A percentile compares a stretch with the other conserved stretches of the same genome.
Conservation (phyloP, 108 stramenopile genomes). For the Nitzschia sp. region DNA sequence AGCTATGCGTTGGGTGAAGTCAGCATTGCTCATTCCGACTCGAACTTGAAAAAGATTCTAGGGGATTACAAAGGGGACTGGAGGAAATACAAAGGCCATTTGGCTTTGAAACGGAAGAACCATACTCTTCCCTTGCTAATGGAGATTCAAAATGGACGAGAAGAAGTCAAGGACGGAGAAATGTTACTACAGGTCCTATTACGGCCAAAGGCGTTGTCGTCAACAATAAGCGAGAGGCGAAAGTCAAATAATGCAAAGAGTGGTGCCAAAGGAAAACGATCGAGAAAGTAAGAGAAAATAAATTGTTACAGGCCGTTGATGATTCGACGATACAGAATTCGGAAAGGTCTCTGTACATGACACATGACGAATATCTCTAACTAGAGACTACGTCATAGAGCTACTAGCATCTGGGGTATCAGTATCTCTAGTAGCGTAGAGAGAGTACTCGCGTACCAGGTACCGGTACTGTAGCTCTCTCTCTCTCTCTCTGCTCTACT, state of each 20-base stretch:
- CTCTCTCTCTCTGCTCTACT: too few species aligned
- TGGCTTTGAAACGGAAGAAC: not conserved
- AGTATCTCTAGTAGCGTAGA: too few species aligned
- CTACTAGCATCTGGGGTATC: too few species aligned
- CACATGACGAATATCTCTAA: too few species aligned
- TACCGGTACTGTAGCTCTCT: too few species aligned
- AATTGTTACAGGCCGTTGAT: too few species aligned
- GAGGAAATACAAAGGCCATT: constrained; percentile 16
- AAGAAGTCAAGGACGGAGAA: constrained; percentile 3
- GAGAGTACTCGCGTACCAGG: too few species aligned
- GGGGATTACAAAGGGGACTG: constrained; percentile 11
- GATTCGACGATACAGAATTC: too few species aligned
- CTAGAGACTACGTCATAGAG: too few species aligned
- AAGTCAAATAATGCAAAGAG: too few species aligned
- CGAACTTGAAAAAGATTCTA: constrained; percentile 24
- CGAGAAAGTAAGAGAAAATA: not conserved
- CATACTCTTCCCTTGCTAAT: constrained; percentile 9
- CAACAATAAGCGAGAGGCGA: not conserved
- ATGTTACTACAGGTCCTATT: constrained; percentile 5
- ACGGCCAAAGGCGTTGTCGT: not conserved
- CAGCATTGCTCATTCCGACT: constrained; percentile 5
- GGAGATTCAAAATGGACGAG: constrained; percentile 13
- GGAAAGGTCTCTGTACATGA: too few species aligned
- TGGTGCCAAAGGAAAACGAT: not conserved
- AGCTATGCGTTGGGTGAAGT: constrained; percentile 22